Base-by-base conservation (phyloP, 179 eudicot species). In the Drosera spatulata region DNA sequence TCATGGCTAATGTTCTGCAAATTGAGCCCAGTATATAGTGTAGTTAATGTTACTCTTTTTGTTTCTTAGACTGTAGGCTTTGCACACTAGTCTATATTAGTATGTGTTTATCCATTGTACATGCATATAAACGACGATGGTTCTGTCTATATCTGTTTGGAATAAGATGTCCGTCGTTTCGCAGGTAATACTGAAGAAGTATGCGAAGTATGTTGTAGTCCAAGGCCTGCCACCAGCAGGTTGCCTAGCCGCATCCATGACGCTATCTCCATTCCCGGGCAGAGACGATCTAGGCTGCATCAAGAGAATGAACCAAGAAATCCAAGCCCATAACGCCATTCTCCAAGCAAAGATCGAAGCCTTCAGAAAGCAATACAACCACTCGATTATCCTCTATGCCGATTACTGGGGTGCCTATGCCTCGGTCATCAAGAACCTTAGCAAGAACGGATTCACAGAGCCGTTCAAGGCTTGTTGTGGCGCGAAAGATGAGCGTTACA, bases 161-260 rank as follows among this genome's bases (percentile, higher is more conserved):
- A 22, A 22, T 22, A 22, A 22, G 1, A 22, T 22, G 33, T 22
- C 33, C 33, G 33, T 22, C 33, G 1, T 22, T 12, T 13, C 42
- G 59, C 84, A 91, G 96, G 88, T 76, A 66, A 14, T 91, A 14
- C 66, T 91, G 55, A 73, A 56, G 14, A 91, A 66, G 61, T 96
- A 96, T 39, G 98, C 98, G 48, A 91, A 91, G 60, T 80, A 84
- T 63, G 56, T 91, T 5, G 82, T 84, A 0, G 82, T 88, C 9
- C 89, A 91, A 76, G 96, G 98, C 41, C 70, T 88, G 11, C 96
- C 96, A 2, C 74, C 98, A 42, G 76, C 91, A 12, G 98, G 98
- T 9, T 91, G 98, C 79, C 72, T 91, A 46, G 65, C 98, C 1
- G 69, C 88, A 6, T 53, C 98, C 58, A 46, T 91, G 80, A 3